Base-by-base conservation (phyloP, 352 stramenopile species). In the Pythium grandisporangium region DNA sequence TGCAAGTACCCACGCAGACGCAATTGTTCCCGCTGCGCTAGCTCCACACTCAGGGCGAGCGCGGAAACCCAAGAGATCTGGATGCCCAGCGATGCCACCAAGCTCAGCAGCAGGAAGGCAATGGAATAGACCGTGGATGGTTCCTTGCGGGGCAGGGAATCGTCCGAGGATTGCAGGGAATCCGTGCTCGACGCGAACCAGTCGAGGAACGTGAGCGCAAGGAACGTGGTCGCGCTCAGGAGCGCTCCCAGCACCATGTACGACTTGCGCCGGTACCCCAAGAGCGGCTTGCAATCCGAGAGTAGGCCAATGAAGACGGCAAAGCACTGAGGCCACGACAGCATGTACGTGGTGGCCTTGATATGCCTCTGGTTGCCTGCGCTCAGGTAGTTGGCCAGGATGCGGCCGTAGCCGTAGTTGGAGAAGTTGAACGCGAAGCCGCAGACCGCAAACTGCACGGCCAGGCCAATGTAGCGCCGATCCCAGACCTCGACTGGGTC, bases 251-350 rank as follows among this genome's bases (percentile, higher is more conserved):
- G 34, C 2, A 67, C 51, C 47, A 82, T 77, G 48, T 84, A 84
- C 20, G 68, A 56, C 49, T 75, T 77, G 13, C 68, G 47, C 13
- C 61, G 69, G 32, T 66, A 63, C n/a, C 69, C 63, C 43, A 50
- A 20, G 41, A 96, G 82, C 5, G 85, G 81, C 26, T 76, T 53
- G 27, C 77, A 71, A 49, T 96, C 85, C 12, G 66, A 87, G 14
- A 94, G 23, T 25, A 95, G 63, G 13, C 83, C 85, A 45, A 91
- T 68, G 32, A 94, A 70, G 25, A 95, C 57, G 37, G 74, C 73
- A 33, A 79, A 71, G 1, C 37, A 65, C 51, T 62, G 74, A 22
- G 68, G 65, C 8, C 81, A 51, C 6, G 68, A 45, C 17, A 73
- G 17, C 6, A 32, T 6, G 12, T 24, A 21, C 14, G n/a, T n/a